phyloP scores from a whole-genome alignment of 768 basidiomycete species.

The Mycena vulgaris region DNA sequence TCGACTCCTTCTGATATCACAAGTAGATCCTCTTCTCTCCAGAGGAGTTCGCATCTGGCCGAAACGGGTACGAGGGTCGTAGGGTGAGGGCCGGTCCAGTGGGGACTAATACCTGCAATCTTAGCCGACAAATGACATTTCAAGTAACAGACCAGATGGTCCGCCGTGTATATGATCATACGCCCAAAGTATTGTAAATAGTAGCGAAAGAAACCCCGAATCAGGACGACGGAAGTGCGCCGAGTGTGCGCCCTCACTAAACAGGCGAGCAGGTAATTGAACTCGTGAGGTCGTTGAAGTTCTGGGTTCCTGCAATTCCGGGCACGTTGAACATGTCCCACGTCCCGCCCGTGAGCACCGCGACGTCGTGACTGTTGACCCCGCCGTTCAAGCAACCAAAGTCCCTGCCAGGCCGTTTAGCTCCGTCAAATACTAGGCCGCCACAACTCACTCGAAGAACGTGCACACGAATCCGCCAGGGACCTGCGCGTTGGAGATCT shows the following conservation, averaged over 20 bases:
- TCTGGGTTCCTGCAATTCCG: constrained; percentile 13
- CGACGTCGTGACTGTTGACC: constrained; percentile 6
- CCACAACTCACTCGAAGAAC: constrained; percentile 35
- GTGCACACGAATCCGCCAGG: constrained; percentile 38
- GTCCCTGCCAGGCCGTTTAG: constrained; percentile 15
- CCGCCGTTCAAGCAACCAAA: constrained; percentile 27
- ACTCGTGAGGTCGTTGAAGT: constrained; percentile 40
- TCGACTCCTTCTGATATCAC: not conserved
- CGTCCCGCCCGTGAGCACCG: constrained; percentile 18
- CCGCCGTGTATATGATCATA: too few relatives aligned
- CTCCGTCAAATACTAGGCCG: not conserved
- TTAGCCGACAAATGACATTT: too few relatives aligned
- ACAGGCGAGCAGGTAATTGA: constrained; percentile 40
- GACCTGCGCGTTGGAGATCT: constrained; percentile 25
- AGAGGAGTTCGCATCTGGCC: not conserved
- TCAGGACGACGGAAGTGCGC: not conserved
- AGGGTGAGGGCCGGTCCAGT: too few relatives aligned
- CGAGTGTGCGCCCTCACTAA: too few relatives aligned
- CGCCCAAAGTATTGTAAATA: too few relatives aligned
- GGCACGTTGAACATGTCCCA: constrained; percentile 29
- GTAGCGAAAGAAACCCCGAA: too few relatives aligned
- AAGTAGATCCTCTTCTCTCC: not conserved
- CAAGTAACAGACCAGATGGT: too few relatives aligned
- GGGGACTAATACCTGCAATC: too few relatives aligned
- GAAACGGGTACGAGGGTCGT: not conserved